These are phyloP conservation scores for Arxiozyma slooffiae DNA, from an alignment of 1,139 yeast genomes.

Conservation along the genomic window DNA sequence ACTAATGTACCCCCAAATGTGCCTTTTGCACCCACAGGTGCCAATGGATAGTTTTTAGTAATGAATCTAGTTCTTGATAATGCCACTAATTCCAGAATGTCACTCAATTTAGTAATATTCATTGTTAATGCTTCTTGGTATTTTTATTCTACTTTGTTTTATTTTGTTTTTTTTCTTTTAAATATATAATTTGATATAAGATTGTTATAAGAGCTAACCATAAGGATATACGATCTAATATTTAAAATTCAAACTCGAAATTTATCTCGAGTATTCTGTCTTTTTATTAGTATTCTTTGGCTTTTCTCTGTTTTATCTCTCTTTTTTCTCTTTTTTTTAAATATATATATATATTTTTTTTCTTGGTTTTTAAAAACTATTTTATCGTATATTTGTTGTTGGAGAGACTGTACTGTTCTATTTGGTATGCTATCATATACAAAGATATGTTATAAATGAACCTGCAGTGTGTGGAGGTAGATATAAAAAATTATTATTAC, in stretches of 20 bases:
- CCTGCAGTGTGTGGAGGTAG: neutral
- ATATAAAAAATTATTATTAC: no score
- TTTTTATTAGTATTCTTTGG: neutral
- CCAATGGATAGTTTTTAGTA: conserved; percentile 19
- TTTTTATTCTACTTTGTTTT: neutral
- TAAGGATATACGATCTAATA: neutral
- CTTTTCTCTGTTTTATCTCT: neutral
- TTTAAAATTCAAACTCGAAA: neutral
- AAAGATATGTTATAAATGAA: neutral
- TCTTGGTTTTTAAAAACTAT: no score
- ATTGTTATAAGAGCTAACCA: neutral
- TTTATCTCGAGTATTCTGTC: neutral
- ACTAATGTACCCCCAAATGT: conserved; percentile 74
- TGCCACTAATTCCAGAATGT: conserved; percentile 14
- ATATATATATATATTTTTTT: no score
- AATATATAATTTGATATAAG: neutral
- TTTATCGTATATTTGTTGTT: neutral
- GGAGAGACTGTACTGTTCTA: neutral
- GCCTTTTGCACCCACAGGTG: conserved; percentile 54
- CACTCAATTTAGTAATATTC: conserved; percentile 10
- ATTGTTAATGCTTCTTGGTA: neutral
- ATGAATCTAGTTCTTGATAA: conserved; percentile 15
- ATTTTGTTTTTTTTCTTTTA: neutral
- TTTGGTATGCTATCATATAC: no score
- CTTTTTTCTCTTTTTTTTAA: no score